Conservation (phyloP, 2,329 filamentous ascomycete genomes). For the Simplicillium sp. region DNA sequence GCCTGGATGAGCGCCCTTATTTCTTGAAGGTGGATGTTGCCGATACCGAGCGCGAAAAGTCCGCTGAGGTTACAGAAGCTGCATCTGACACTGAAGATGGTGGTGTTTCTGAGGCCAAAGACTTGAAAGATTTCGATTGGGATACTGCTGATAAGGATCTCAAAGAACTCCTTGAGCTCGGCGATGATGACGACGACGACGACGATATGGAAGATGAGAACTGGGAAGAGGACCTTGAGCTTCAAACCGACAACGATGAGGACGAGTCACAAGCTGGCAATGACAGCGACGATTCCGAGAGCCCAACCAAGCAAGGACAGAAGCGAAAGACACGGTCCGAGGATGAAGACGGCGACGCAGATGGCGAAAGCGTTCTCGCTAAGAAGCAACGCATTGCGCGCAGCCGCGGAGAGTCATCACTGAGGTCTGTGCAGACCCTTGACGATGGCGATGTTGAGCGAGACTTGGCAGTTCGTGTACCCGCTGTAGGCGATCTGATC, state of each 20-base stretch:
- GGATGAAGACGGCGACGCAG: constrained; percentile 21
- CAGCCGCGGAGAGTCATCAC: constrained; percentile 32
- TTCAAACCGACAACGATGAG: constrained; percentile 12
- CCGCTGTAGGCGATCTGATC: constrained; percentile 8
- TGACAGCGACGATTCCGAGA: constrained; percentile 18
- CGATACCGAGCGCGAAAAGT: constrained; percentile 48
- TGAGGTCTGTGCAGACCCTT: constrained; percentile 34
- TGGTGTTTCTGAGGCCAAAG: constrained; percentile 23
- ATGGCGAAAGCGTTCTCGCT: constrained; percentile 29
- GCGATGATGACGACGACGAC: constrained; percentile 38
- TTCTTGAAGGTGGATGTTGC: constrained; percentile 55
- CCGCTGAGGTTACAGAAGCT: constrained; percentile 21
- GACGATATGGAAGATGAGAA: constrained; percentile 15
- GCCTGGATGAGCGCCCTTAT: constrained; percentile 69
- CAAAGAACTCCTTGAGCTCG: constrained; percentile 58
- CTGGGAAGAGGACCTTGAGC: constrained; percentile 3
- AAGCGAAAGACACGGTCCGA: constrained; percentile 23
- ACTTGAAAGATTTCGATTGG: constrained; percentile 51
- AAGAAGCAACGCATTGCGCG: constrained; percentile 43
- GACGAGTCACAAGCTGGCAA: constrained; percentile 15
- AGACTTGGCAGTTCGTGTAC: background rate
- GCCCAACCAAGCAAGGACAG: constrained; percentile 13
- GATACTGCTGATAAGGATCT: constrained; percentile 61
- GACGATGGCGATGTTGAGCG: constrained; percentile 21
- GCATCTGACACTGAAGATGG: constrained; percentile 20